These are phyloP conservation scores for Mallotus japonicus DNA, from an alignment of 441 rosid species.

Conservation along the genomic window DNA sequence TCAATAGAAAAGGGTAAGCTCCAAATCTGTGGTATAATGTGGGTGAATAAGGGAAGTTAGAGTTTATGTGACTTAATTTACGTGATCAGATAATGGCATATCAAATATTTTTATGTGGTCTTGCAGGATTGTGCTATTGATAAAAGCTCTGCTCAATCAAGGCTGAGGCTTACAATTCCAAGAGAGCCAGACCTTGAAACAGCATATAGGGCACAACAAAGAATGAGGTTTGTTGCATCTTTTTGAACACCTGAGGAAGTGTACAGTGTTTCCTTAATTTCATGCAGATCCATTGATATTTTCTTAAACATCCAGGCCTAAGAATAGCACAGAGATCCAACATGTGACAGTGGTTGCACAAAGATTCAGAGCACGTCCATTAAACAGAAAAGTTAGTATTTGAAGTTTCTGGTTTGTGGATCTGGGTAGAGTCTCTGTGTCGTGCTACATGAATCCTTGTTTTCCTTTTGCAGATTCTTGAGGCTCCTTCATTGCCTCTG, in stretches of 20 bases:
- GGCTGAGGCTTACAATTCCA: slow-evolving; percentile 74
- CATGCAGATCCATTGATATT: not conserved
- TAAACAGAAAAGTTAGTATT: slow-evolving; percentile 76
- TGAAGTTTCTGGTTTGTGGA: slow-evolving; percentile 12
- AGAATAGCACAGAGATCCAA: slow-evolving; percentile 43
- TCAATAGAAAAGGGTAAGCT: not conserved
- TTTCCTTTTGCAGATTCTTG: slow-evolving; percentile 61
- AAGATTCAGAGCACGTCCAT: slow-evolving; percentile 84
- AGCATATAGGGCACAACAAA: slow-evolving; percentile 74
- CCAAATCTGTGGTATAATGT: not conserved
- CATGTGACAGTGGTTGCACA: slow-evolving; percentile 35
- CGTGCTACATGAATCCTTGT: slow-evolving; percentile 16
- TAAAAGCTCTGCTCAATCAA: slow-evolving; percentile 34
- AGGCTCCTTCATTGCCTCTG: slow-evolving; percentile 73
- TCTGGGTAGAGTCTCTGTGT: slow-evolving; percentile 13
- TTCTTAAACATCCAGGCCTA: slow-evolving; percentile 55
- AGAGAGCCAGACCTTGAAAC: slow-evolving; percentile 92
- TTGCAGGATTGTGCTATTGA: slow-evolving; percentile 55
- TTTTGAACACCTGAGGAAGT: not conserved
- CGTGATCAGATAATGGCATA: not conserved
- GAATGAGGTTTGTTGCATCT: slow-evolving; percentile 50
- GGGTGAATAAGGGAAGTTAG: not conserved
- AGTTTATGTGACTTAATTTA: not conserved
- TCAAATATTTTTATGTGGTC: slow-evolving; percentile 23
- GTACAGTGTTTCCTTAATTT: not conserved